Evolutionary conservation across 352 stramenopile species (phyloP).

Genomic region (Globisporangium iwayamae): DNA sequence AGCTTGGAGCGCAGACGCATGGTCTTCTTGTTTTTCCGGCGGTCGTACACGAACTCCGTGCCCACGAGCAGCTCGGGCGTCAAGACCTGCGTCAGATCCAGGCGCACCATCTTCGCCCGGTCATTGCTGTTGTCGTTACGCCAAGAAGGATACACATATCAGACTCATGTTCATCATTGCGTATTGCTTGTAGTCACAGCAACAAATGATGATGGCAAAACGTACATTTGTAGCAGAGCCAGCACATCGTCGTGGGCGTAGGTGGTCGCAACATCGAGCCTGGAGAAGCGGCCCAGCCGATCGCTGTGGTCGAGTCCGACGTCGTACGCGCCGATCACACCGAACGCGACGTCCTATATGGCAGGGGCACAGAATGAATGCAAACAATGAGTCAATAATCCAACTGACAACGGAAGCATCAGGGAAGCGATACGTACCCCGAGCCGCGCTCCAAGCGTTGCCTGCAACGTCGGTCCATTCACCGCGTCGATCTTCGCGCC

Average conservation of each 20-base stretch:
- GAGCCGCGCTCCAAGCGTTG: constrained; percentile 42
- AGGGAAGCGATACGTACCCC: constrained; percentile 24
- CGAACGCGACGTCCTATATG: constrained; percentile 33
- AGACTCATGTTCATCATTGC: background rate
- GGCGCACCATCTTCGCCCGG: constrained; percentile 48
- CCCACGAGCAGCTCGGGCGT: constrained; percentile 55
- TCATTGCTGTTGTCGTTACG: constrained; percentile 42
- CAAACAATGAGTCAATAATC: background rate
- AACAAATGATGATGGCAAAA: background rate
- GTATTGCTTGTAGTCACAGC: background rate
- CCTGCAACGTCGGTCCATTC: constrained; percentile 71
- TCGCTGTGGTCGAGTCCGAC: constrained; percentile 78
- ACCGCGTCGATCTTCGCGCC: constrained; percentile 75
- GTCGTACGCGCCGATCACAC: constrained; percentile 65
- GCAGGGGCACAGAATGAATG: background rate
- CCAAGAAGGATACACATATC: background rate
- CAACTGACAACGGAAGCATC: background rate
- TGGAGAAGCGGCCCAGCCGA: constrained; percentile 57
- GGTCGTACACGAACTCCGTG: constrained; percentile 59
- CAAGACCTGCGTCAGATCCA: constrained; percentile 63
- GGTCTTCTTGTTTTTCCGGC: constrained; percentile 65
- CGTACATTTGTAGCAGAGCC: constrained; percentile 71
- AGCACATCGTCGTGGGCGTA: constrained; percentile 64
- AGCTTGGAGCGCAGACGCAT: constrained; percentile 57
- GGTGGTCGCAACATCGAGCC: constrained; percentile 52